Base-by-base conservation (phyloP, 352 stramenopile genomes). In the Globisporangium cederbergense region DNA sequence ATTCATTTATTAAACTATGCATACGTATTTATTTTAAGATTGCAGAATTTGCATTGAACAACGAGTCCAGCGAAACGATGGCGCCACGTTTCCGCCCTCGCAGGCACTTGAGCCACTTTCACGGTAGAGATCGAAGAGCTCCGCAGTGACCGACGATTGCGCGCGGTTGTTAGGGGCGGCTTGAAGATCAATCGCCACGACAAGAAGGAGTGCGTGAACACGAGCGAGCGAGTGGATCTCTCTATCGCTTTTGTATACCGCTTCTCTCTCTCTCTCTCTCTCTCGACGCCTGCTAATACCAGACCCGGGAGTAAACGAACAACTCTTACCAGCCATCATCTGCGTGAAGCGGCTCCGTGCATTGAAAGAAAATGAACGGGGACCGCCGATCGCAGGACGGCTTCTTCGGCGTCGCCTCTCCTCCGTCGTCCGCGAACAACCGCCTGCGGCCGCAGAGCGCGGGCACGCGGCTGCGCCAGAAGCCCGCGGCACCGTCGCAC, bases 391-490 rank as follows among this genome's bases (percentile, higher is more conserved):
- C 62, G 30, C 60, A 66, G 32, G 60, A 66, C 42, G 38, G 63
- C 2, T 60, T 64, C 56, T 68, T 68, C 7, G 49, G 63, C 32
- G 57, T 68, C 47, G 38, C 52, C 16, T 62, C 53, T 20, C 56
- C 51, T 8, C 50, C 54, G 25, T 57, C 28, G 34, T 61, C 51
- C 8, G 5, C 38, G 18, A 64, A 45, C 22, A 50, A 57, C 40
- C 53, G 66, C 43, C 47, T 66, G 47, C 75, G 81, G 14, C 77
- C 81, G 20, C 75, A 78, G 20, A 88, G 80, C 51, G 83, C 79
- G n/a, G 73, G 59, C 56, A 88, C 79, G 47, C 79, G 69, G 16
- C 60, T 93, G 66, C 77, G 83, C 11, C 83, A 87, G 61, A 90
- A 89, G 58, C 76, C 79, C 0, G 43, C 64, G 52, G 51, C 61